These are phyloP conservation scores for Artemisia tridentata DNA, from an alignment of 129 eudicot genomes.

Conservation along the genomic window DNA sequence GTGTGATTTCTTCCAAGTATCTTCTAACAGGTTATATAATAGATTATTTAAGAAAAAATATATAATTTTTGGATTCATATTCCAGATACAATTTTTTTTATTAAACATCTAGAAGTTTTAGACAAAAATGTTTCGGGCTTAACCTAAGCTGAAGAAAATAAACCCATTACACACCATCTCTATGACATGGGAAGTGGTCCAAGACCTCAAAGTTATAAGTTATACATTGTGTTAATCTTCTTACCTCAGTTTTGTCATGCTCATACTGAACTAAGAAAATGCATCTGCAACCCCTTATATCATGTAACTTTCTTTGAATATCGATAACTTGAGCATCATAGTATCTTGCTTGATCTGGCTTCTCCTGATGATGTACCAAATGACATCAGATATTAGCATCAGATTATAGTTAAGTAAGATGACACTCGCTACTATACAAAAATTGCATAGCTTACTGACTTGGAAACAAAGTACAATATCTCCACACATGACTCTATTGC, in stretches of 20 bases:
- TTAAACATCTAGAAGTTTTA: too few species aligned
- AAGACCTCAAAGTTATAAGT: too few species aligned
- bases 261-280: constrained; percentile 60
- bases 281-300: constrained; percentile 90
- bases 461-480: constrained; percentile 76
- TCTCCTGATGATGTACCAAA: constrained; percentile 46
- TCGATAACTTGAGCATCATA: constrained; percentile 70
- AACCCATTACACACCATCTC: too few species aligned
- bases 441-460: constrained; percentile 37
- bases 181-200: too few species aligned
- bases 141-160: too few species aligned
- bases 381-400: constrained; percentile 6
- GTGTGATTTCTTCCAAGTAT: too few species aligned
- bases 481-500: constrained; percentile 66
- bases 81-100: too few species aligned
- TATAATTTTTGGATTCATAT: too few species aligned
- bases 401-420: neutral
- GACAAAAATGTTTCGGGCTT: too few species aligned
- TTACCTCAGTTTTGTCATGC: constrained; percentile 72
- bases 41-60: too few species aligned
- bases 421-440: neutral
- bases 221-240: constrained; percentile 6
- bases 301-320: constrained; percentile 69
- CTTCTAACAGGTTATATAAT: too few species aligned
- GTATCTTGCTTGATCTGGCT: constrained; percentile 60